phyloP scores from a whole-genome alignment of 83 land plant species.

The Diphasiastrum complanatum region DNA sequence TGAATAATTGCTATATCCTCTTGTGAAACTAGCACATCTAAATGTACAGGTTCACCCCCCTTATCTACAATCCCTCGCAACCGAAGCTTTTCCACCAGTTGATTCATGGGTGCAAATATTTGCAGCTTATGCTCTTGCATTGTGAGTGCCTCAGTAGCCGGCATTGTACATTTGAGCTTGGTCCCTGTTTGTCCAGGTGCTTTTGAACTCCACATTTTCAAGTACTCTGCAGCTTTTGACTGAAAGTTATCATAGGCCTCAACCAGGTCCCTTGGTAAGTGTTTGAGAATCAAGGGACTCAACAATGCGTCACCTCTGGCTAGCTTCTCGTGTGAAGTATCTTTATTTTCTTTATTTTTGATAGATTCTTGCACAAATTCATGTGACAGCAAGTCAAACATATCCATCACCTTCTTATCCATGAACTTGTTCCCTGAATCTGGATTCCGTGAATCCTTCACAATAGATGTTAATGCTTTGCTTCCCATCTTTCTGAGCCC shows the following conservation, averaged over 20 bases:
- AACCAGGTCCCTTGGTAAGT: conserved; percentile 51
- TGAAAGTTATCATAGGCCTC: conserved; percentile 59
- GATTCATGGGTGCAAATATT: conserved; percentile 51
- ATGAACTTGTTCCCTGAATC: conserved; percentile 39
- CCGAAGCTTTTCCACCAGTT: conserved; percentile 41
- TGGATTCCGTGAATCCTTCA: conserved; percentile 42
- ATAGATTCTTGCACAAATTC: conserved; percentile 46
- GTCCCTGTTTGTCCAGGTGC: conserved; percentile 31
- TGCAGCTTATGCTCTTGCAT: conserved; percentile 34
- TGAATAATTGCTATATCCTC: conserved; percentile 58
- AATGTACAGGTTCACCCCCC: conserved; percentile 62
- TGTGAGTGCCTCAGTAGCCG: conserved; percentile 47
- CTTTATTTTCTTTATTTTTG: conserved; percentile 38
- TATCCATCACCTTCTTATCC: conserved; percentile 36
- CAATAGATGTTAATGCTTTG: conserved; percentile 42
- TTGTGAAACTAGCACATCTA: conserved; percentile 42
- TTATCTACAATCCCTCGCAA: conserved; percentile 49
- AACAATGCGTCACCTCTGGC: conserved; percentile 45
- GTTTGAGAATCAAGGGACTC: conserved; percentile 38
- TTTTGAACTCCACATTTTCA: neutral
- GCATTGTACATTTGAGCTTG: conserved; percentile 32
- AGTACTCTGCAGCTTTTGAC: conserved; percentile 46
- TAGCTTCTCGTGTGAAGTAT: conserved; percentile 39
- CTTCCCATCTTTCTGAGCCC: conserved; percentile 45
- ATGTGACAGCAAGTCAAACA: conserved; percentile 48